Base-by-base conservation (phyloP, 768 basidiomycete species). In the Russula earlei region DNA sequence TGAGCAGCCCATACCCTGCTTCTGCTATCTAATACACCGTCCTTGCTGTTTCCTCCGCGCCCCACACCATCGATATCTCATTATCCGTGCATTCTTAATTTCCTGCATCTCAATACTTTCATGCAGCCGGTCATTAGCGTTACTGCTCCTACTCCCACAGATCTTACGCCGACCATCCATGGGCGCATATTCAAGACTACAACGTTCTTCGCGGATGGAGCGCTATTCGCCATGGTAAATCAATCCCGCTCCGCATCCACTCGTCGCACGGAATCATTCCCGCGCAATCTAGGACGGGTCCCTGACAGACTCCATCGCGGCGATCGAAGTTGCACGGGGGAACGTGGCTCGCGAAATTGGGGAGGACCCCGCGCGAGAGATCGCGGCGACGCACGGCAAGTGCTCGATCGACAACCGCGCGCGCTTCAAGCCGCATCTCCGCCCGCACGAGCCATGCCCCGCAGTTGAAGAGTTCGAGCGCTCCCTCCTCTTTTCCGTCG, bases 331-430 rank as follows among this genome's bases (percentile, higher is more conserved):
- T 3, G 85, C 85, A 4, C 41, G 54, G 54, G 19, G 29, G 20
- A 47, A 27, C 63, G 84, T 87, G 42, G 85, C 85, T 2, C 70
- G 71, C 49, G 84, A 86, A 66, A 77, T 87, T 49, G 83, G 82
- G 52, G 77, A 79, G 68, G 82, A 84, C 67, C 82, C 83, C 7
- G 73, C 75, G 54, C 74, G 79, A 54, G 83, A 85, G 59, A 84
- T 87, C 64, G 81, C 80, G 10, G 81, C 82, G 37, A 87, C 85
- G n/a, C 85, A 88, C 67, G 85, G 85, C 64, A 82, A 85, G 65
- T 82, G 85, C 58, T 86, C 85, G 11, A 74, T 84, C 64, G 85
- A 87, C 72, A 88, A 87, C 69, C 78, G 87, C 60, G 67, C 75
- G 4, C 72, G 75, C 47, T 81, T 82, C 72, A 81, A 79, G 64